Evolutionary conservation across 192 early-diverging fungal species (phyloP).

Genomic region (Coemansia sp.): DNA sequence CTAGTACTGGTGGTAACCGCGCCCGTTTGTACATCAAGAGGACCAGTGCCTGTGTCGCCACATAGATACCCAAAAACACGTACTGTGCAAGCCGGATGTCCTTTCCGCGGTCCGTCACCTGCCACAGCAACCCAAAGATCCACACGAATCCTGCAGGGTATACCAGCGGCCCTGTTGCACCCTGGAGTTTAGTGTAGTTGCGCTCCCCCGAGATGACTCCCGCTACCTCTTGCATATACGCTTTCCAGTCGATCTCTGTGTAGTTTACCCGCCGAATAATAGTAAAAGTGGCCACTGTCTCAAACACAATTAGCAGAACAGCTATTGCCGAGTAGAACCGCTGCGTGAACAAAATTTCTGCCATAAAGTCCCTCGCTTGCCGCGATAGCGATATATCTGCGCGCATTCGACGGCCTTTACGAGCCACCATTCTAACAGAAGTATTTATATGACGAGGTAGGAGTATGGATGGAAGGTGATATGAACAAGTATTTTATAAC

Average conservation of each 20-base stretch:
- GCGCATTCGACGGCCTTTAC: neutral
- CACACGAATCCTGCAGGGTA: conserved; percentile 92
- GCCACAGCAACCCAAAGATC: conserved; percentile 73
- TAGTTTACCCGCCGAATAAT: conserved; percentile 54
- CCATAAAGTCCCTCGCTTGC: neutral
- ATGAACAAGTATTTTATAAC: neutral
- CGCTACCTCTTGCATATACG: conserved; percentile 93
- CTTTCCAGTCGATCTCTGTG: conserved; percentile 96
- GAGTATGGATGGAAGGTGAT: neutral
- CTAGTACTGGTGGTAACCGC: conserved; percentile 68
- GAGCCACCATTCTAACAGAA: neutral
- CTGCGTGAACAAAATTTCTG: conserved; percentile 12
- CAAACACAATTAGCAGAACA: conserved; percentile 16
- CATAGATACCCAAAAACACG: conserved; percentile 78
- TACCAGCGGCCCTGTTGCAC: conserved; percentile 94
- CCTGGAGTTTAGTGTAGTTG: conserved; percentile 77
- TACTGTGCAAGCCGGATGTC: conserved; percentile 79
- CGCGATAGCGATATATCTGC: neutral
- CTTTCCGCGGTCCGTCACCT: conserved; percentile 67
- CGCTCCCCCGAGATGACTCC: conserved; percentile 81
- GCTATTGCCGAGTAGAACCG: conserved; percentile 23
- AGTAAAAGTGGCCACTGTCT: conserved; percentile 7
- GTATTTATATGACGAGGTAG: neutral
- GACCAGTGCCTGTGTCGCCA: conserved; percentile 68
- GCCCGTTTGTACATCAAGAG: conserved; percentile 65